Base-by-base conservation (phyloP, 306 rosid species). In the Inga leiocalycina region DNA sequence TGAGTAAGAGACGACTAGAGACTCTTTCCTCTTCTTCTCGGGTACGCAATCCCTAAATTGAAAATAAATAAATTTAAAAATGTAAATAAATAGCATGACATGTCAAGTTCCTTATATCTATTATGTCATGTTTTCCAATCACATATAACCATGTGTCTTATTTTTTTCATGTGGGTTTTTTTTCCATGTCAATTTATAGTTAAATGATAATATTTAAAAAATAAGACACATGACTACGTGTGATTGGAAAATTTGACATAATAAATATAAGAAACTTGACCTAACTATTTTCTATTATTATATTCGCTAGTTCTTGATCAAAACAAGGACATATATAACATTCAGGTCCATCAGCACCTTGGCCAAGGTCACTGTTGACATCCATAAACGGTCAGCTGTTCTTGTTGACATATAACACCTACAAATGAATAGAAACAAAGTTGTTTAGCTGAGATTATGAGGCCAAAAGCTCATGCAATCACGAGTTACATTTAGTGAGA, bases 331-430 rank as follows among this genome's bases (percentile, higher is more conserved):
- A 69, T 51, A 44, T 44, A 44, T 66, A 84, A 78, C 44, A 78
- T 71, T 74, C 48, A 74, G 62, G 54, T 68, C 75, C 49, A 75
- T 54, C 27, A 78, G 22, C 81, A 93, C 99, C 94, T 95, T 92
- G 43, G 94, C 71, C 76, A 95, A 85, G 44, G 93, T 93, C 87
- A 95, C 94, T 57, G 80, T 75, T 39, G 97, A 93, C 56, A 84
- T 82, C 89, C 90, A 92, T 78, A 88, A 90, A 70, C 88, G 92
- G 79, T 95, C 89, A 4, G 97, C 88, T 68, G 94, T 91, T 83
- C 99, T 91, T 79, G 97, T 92, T 82, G 99, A 93, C 89, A 95
- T 84, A 84, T 88, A 80, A 89, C 92, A 89, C 85, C 99, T 95
- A 83, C 13, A 83, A 32, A 81, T 56, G 39, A 84, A 37, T 69